Base-by-base conservation (phyloP, 306 rosid species). In the Calophaca sinica region DNA sequence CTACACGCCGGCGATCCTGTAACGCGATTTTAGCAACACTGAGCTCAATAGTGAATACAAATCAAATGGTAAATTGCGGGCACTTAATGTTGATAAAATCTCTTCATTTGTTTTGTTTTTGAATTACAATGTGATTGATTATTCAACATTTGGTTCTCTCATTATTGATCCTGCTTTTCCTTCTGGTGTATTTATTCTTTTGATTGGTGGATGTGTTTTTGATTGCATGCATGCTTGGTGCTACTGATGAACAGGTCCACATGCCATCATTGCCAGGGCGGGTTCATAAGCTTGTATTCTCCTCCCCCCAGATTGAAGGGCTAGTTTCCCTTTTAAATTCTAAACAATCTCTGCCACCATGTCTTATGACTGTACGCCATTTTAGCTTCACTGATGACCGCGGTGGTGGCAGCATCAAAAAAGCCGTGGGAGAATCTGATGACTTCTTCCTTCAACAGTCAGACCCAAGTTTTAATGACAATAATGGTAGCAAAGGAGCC, bases 311-410 rank as follows among this genome's bases (percentile, higher is more conserved):
- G 70, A 77, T 68, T 76, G 59, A 68, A 46, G 62, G 72, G 65
- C 60, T 81, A 20, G n/a, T 78, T 44, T 81, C 78, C 72, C 45
- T 36, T 82, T 44, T 38, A 10, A 15, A 3, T 76, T 68, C 74
- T 55, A 53, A 81, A 70, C 61, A 76, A 65, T 11, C 3, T 80
- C 54, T 62, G n/a, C 45, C 63, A 0, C 68, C 26, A 3, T 81
- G 81, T 79, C 44, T 73, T 82, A 66, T 32, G 29, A 39, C 74
- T 41, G 59, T 83, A 0, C 86, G 84, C 48, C 72, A 80, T 31
- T 86, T 86, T 35, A 86, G 87, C 85, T 84, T 84, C 68, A 4
- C 52, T 2, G 41, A 72, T 38, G 79, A 84, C 41, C 58, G 13
- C 14, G n/a, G n/a, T n/a, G 32, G 73, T 49, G 72, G 69, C 28